A percentile compares a stretch with the other conserved stretches of the same genome.
Evolutionary conservation across 306 rosid species (phyloP).

Genomic region (Sophora flavescens): DNA sequence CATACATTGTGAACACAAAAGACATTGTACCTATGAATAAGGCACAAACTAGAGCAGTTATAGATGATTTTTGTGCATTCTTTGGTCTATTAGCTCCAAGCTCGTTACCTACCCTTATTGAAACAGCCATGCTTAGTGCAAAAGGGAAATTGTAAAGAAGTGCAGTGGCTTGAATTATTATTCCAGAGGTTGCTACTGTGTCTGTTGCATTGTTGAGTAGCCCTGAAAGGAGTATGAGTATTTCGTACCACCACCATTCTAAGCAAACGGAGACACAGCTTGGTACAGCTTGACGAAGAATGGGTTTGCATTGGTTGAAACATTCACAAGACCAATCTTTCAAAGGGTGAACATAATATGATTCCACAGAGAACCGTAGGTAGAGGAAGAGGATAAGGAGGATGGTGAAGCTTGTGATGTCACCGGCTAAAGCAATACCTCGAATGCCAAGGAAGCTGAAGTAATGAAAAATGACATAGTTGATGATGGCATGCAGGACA

Average conservation of each 20-base stretch:
- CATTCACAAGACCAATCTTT: slow-evolving; percentile 45
- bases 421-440: slow-evolving; percentile 48
- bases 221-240: slow-evolving; percentile 51
- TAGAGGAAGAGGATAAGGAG: slow-evolving; percentile 28
- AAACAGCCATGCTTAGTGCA: slow-evolving; percentile 54
- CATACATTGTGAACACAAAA: slow-evolving; percentile 31
- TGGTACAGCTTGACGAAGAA: slow-evolving; percentile 52
- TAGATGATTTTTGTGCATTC: slow-evolving; percentile 45
- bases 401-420: slow-evolving; percentile 41
- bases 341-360: slow-evolving; percentile 31
- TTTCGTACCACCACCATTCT: slow-evolving; percentile 72
- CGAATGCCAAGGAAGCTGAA: slow-evolving; percentile 37
- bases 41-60: slow-evolving; percentile 39
- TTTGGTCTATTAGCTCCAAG: slow-evolving; percentile 51
- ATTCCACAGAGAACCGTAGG: slow-evolving; percentile 16
- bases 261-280: slow-evolving; percentile 53
- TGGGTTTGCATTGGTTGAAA: slow-evolving; percentile 50
- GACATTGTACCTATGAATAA: slow-evolving; percentile 40
- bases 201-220: slow-evolving; percentile 39
- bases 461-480: slow-evolving; percentile 1
- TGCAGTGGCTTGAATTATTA: slow-evolving; percentile 59
- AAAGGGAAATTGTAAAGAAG: slow-evolving; percentile 51
- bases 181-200: slow-evolving; percentile 52
- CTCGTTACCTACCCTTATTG: slow-evolving; percentile 57
- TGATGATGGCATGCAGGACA: slow-evolving; percentile 37